Base-by-base conservation (phyloP, 495 filamentous ascomycete species). In the Podospora conica region DNA sequence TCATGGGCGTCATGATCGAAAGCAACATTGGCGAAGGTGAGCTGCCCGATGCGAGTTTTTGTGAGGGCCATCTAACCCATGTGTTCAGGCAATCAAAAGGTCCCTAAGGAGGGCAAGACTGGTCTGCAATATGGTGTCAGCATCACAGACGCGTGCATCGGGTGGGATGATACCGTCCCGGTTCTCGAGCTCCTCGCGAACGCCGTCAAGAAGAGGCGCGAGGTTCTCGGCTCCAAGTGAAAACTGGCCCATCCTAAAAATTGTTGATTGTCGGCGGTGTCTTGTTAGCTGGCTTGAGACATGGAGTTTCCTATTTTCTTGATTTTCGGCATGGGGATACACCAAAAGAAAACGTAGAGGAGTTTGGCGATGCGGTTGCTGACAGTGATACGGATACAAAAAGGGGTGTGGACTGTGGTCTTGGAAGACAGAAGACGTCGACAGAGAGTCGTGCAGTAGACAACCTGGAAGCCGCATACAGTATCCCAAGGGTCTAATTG, bases 1-100 rank as follows among this genome's bases (percentile, higher is more conserved):
- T 98, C 72, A 94, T 98, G 87, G 95, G 95, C 71, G 92, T 97
- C 33, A 98, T 98, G 95, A 96, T 99, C 72, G 96, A 99, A 81
- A 96, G 91, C 73, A 88, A 98, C 75, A 96, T 99, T 77, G 87
- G 93, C 74, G 95, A 97, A 79, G 95, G 92, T 89, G 76, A 63
- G 66, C 69, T 23, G 8, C 6, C 40, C 15, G 6, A 7, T n/a
- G 1, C 40, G 18, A n/a, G 53, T 66, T 23, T 65, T 27, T 53
- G 58, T 63, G 29, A 59, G 9, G 31, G 27, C 29, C 61, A 25
- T 61, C 58, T 60, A 64, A 70, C 75, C 40, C 68, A 20, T 3
- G 22, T 10, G 0, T 40, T 9, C 68, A 93, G 90, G 92, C 66
- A 90, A 82, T 77, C 95, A 99, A 78, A 98, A 97, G 76, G 92